Evolutionary conservation across 2,329 filamentous ascomycete species (phyloP), one percentile per base, ranked within the genome.

Genomic region (Alternaria arborescens): DNA sequence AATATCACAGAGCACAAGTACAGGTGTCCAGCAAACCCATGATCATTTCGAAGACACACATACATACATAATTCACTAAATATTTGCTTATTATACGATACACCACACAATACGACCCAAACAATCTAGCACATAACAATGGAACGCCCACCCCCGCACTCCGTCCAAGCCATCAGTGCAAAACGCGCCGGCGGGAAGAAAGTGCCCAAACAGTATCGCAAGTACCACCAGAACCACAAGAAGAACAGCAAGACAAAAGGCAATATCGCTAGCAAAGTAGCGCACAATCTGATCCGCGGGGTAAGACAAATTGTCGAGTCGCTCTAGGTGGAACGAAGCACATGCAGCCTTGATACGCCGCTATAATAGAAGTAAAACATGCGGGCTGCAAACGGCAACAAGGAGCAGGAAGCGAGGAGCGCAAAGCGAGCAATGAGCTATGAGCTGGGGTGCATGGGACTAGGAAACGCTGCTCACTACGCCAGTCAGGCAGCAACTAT

Each of bases 181-280:
- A 64, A 64, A 38, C 62, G 68, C n/a, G 24, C 18, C 20, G 58
- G 62, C 28, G 67, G 68, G 10, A 68, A 61, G 28, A 62, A 68
- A 53, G 60, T 60, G 3, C 66, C 66, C n/a, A 67, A 67, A 52
- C 48, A 46, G 20, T 67, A 68, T 22, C 62, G 65, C 43, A 70
- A 70, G 34, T 52, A 66, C 43, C 60, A 69, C 22, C 24, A 10
- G 0, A 46, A 44, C 5, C 28, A 60, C 3, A 55, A 60, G 28
- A 47, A 68, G 64, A 48, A 52, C 30, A 14, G 20, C 16, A 38
- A 50, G 18, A 50, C 20, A 8, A 36, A 36, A 34, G 46, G 55
- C 10, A 38, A 69, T 6, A 43, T 64, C 24, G 40, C 34, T 20
- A 52, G 41, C 6, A 66, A 60, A 26, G 58, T n/a, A 2, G 38